phyloP scores from a whole-genome alignment of 345 rosid species.

The Microcos paniculata region DNA sequence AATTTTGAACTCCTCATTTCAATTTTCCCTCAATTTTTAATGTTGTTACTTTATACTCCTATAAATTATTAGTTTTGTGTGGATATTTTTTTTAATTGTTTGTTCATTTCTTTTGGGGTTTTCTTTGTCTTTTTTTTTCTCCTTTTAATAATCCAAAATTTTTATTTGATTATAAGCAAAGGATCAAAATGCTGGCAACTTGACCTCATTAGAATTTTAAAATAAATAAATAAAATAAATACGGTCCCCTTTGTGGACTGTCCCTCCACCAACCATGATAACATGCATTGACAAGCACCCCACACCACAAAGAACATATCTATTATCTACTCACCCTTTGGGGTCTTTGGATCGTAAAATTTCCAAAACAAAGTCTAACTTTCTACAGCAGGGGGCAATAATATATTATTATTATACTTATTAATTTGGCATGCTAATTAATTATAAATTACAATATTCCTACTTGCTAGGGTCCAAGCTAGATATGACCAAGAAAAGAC shows the following conservation, averaged over 20 bases:
- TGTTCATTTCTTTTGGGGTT: not conserved
- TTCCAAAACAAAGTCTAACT: not conserved
- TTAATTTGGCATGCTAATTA: no score
- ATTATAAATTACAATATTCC: not conserved
- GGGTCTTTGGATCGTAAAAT: not conserved
- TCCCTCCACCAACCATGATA: not conserved
- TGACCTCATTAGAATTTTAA: not conserved
- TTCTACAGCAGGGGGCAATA: conserved; percentile 3
- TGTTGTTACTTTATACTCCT: no score
- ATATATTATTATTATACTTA: not conserved
- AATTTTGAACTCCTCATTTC: not conserved
- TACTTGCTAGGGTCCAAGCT: not conserved
- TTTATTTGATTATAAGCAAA: not conserved
- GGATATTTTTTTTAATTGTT: not conserved
- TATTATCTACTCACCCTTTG: not conserved
- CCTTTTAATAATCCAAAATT: not conserved
- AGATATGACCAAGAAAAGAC: not conserved
- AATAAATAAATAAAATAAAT: not conserved
- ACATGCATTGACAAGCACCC: not conserved
- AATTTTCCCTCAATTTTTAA: not conserved
- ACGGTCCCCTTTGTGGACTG: not conserved
- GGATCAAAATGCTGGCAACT: not conserved
- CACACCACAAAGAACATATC: not conserved
- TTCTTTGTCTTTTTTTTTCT: not conserved
- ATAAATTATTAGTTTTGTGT: not conserved